Percentiles rank a stretch among this genome's conserved stretches.
Evolutionary conservation across 2,329 filamentous ascomycete genomes (phyloP).

Genomic region (Penicillium sp.): DNA sequence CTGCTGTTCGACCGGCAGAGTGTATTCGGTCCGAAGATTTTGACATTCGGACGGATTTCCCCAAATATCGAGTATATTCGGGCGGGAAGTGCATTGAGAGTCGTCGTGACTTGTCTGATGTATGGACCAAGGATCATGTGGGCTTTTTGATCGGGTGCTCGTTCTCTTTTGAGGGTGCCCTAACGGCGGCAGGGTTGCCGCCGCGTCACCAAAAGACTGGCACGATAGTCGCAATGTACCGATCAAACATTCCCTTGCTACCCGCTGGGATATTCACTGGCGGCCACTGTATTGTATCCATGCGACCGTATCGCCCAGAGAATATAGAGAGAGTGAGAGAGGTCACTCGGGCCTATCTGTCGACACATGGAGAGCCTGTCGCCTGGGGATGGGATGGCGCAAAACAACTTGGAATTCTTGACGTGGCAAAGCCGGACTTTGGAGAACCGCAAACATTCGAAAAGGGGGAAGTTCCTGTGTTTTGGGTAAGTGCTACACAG

Average conservation of each 20-base stretch:
- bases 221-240: constrained; percentile 63
- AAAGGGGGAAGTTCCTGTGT: constrained; percentile 40
- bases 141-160: constrained; percentile 65
- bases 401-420: constrained; percentile 53
- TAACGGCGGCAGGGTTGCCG: constrained; percentile 51
- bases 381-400: constrained; percentile 64
- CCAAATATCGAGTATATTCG: constrained; percentile 60
- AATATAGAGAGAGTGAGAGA: constrained; percentile 55
- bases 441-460: constrained; percentile 50
- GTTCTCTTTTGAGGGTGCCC: constrained; percentile 62
- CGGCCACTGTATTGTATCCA: constrained; percentile 60
- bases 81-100: constrained; percentile 45
- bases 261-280: constrained; percentile 60
- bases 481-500: constrained; percentile 28
- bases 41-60: constrained; percentile 60
- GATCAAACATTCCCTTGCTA: constrained; percentile 56
- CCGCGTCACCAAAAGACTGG: constrained; percentile 52
- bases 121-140: constrained; percentile 61
- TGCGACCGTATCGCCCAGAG: constrained; percentile 56
- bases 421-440: constrained; percentile 58
- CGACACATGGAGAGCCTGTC: constrained; percentile 64
- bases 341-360: constrained; percentile 56
- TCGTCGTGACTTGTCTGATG: constrained; percentile 46
- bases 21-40: constrained; percentile 38
- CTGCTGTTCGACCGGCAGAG: constrained; percentile 17